Conservation (phyloP, 148 eudicot species). For the Agrostemma githago region DNA sequence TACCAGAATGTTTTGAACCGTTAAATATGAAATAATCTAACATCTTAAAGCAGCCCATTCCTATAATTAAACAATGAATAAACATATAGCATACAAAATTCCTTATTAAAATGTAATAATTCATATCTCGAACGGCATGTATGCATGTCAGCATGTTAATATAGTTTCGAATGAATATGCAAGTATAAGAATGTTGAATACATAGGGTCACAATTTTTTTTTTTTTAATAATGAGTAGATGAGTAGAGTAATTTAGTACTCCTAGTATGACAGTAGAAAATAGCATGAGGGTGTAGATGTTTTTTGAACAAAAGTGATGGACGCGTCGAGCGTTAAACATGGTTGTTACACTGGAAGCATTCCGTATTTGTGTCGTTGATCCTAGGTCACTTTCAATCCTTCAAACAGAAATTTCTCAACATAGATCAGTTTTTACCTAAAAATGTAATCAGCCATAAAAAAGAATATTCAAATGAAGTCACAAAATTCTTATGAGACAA, state of each 20-base stretch:
- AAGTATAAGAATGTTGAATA: slow-evolving; percentile 7
- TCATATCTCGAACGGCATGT: background rate
- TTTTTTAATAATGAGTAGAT: slow-evolving; percentile 6
- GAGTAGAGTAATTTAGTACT: slow-evolving; percentile 1
- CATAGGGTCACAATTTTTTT: slow-evolving; percentile 11
- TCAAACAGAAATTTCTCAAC: background rate
- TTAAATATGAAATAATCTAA: background rate
- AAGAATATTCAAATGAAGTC: background rate
- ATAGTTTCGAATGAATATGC: too few relatives aligned
- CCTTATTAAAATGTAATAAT: background rate
- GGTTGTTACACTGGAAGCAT: slow-evolving; percentile 2
- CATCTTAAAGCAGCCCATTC: background rate
- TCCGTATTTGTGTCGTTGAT: slow-evolving; percentile 10
- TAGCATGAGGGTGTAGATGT: slow-evolving; percentile 4
- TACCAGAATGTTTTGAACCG: background rate
- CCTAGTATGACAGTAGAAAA: background rate
- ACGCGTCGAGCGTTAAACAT: slow-evolving; percentile 12
- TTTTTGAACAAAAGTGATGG: slow-evolving; percentile 8
- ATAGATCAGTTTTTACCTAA: slow-evolving; percentile 9
- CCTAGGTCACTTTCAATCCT: background rate
- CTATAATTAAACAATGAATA: background rate
- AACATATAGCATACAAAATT: too few relatives aligned
- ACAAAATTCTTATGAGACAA: background rate
- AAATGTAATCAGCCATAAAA: background rate
- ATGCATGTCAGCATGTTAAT: background rate